These are phyloP conservation scores for Candida maris DNA, from an alignment of 805 yeast genomes.

Conservation along the genomic window DNA sequence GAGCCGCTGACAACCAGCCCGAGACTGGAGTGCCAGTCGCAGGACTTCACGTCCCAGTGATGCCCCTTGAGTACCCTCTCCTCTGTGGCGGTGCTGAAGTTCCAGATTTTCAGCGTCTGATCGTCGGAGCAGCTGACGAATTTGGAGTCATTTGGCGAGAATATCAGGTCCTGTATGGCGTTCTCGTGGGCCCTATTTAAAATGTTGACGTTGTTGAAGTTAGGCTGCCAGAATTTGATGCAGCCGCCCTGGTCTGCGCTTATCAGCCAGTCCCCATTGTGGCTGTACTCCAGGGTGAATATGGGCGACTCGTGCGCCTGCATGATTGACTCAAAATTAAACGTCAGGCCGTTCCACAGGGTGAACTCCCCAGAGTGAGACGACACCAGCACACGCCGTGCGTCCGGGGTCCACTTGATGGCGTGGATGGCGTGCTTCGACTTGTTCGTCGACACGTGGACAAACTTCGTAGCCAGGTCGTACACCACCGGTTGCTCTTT, in stretches of 20 bases:
- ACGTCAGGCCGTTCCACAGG: slow-evolving; percentile 93
- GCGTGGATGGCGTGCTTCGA: slow-evolving; percentile 87
- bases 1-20: slow-evolving; percentile 92
- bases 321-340: slow-evolving; percentile 94
- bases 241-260: slow-evolving; percentile 92
- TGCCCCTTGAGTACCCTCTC: slow-evolving; percentile 84
- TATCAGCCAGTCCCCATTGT: slow-evolving; percentile 89
- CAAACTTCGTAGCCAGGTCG: slow-evolving; percentile 76
- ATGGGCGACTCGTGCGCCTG: slow-evolving; percentile 97
- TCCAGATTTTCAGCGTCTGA: slow-evolving; percentile 87
- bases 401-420: slow-evolving; percentile 96
- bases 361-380: slow-evolving; percentile 94
- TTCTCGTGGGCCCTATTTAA: slow-evolving; percentile 68
- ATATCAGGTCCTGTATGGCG: slow-evolving; percentile 80
- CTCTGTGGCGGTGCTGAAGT: slow-evolving; percentile 81
- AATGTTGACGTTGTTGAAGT: slow-evolving; percentile 91
- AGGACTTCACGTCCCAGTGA: slow-evolving; percentile 97
- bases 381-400: slow-evolving; percentile 83
- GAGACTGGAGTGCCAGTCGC: slow-evolving; percentile 92
- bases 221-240: slow-evolving; percentile 96
- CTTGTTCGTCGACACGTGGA: slow-evolving; percentile 87
- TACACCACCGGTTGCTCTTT: slow-evolving; percentile 44
- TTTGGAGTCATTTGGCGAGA: slow-evolving; percentile 85
- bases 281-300: slow-evolving; percentile 73
- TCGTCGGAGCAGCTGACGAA: slow-evolving; percentile 96